Evolutionary conservation across 768 basidiomycete genomes (phyloP), one percentile per base, ranked within the genome.

Genomic region (Tricholoma sp.): DNA sequence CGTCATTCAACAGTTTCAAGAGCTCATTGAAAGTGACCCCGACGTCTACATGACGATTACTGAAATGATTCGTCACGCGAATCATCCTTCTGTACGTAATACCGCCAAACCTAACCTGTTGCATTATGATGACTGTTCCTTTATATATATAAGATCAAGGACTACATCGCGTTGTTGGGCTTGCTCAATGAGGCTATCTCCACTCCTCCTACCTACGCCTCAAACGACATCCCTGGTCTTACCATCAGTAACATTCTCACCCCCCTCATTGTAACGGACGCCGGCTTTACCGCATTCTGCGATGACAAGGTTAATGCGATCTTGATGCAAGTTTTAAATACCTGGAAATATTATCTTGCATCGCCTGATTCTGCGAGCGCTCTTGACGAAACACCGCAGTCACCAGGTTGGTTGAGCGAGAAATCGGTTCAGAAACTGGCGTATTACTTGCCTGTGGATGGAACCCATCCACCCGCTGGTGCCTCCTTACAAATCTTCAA

Each of bases 1-100:
- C 28, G 54, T 59, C 15, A 56, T 59, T 29, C 45, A 61, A 53
- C 61, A 67, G 50, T 70, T 69, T 52, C 52, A 65, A 50, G 37
- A 56, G 18, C 39, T 64, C 37, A 66, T 63, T 39, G 66, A 65
- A 39, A 51, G 55, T 36, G 64, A 66, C 44, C 53, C 55, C 8
- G 56, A 56, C 20, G 37, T 67, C 10, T 63, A 58, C 55, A 62
- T 64, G 64, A 59, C 56, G 28, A 66, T 70, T 56, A 61, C 64
- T 37, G 57, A 64, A 48, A 69, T 69, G 69, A 68, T 69, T 53
- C 44, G 47, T 15, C 42, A 57, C 47, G 31, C 61, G 28, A 54
- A 58, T 36, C 18, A 51, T 48, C 57, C 57, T n/a, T 54, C 53
- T 37, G 37, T 49, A 33, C 31, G 53, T 32, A 52, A 58, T 48